Evolutionary conservation across 2,329 filamentous ascomycete species (phyloP).

Genomic region (Ceratocystis alfenasii): DNA sequence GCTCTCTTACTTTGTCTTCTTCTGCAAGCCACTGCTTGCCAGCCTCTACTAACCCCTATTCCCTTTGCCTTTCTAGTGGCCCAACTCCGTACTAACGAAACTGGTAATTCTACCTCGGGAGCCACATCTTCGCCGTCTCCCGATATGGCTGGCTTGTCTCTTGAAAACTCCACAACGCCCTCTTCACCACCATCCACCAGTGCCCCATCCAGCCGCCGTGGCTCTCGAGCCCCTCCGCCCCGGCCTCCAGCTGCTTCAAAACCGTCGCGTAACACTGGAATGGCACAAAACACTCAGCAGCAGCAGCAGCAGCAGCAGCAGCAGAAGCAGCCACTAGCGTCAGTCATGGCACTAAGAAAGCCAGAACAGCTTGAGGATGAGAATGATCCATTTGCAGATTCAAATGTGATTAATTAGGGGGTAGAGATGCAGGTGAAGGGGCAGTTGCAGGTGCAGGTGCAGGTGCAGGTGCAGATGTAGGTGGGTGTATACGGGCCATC

Average conservation of each 20-base stretch:
- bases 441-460: not conserved
- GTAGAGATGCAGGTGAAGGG: not conserved
- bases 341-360: conserved; percentile 32
- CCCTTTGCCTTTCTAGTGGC: conserved; percentile 31
- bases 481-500: too few relatives aligned
- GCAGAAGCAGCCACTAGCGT: conserved; percentile 28
- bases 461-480: too few relatives aligned
- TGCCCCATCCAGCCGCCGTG: conserved; percentile 6
- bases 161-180: conserved; percentile 28
- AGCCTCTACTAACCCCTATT: conserved; percentile 25
- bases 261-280: conserved; percentile 31
- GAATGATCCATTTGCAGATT: conserved; percentile 76
- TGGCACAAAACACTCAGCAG: too few relatives aligned
- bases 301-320: conserved; percentile 29
- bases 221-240: conserved; percentile 32
- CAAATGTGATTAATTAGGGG: conserved; percentile 26
- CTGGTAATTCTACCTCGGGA: conserved; percentile 33
- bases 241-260: conserved; percentile 37
- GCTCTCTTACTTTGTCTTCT: conserved; percentile 21
- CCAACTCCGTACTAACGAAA: conserved; percentile 40
- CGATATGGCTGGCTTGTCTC: conserved; percentile 35
- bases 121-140: conserved; percentile 34
- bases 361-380: conserved; percentile 57
- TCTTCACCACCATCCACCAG: conserved; percentile 32
- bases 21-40: not conserved